Base-by-base conservation (phyloP, 2,329 filamentous ascomycete genomes). In the Apiospora hydei region DNA sequence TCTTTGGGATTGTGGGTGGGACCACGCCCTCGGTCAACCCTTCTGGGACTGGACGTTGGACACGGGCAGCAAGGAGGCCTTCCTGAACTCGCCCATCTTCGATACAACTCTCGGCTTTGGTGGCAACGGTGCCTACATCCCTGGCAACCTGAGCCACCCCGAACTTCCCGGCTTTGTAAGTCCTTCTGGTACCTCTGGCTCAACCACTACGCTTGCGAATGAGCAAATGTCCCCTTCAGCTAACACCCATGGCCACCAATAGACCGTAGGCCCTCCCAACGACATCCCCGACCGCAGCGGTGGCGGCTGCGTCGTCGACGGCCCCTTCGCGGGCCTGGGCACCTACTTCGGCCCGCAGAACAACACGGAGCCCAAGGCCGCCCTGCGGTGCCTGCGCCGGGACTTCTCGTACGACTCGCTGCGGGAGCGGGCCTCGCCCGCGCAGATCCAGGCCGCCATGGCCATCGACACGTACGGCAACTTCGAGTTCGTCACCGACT, bases 1-100 rank as follows among this genome's bases (percentile, higher is more conserved):
- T 41, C 73, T 80, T 1, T 73, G 73, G 24, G 61, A 72, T 3
- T 80, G 78, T 30, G 74, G 74, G 13, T 80, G 73, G 71, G 73
- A 73, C 7, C 78, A 75, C 21, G 34, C 1, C 11, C 66, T 68
- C 41, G 75, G 73, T 1, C 73, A 77, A 1, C 77, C 77, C 1
- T 78, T 76, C 71, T 77, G 76, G 76, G 76, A 73, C 61, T 71
- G 71, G 72, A 72, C 57, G 16, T 51, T 75, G 46, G 71, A 72
- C 21, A 49, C 71, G 16, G 70, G 64, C 30, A 73, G 73, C 70
- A 69, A 69, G n/a, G 16, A 41, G 2, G 64, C 57, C 30, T 70
- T 74, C 30, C 49, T 73, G 1, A 51, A n/a, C 2, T 75, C 73
- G 21, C 70, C 74, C 30, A 49, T 76, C 30, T 75, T 76, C 16